These are phyloP conservation scores for Carallia brachiata DNA, from an alignment of 345 rosid genomes.

Conservation along the genomic window DNA sequence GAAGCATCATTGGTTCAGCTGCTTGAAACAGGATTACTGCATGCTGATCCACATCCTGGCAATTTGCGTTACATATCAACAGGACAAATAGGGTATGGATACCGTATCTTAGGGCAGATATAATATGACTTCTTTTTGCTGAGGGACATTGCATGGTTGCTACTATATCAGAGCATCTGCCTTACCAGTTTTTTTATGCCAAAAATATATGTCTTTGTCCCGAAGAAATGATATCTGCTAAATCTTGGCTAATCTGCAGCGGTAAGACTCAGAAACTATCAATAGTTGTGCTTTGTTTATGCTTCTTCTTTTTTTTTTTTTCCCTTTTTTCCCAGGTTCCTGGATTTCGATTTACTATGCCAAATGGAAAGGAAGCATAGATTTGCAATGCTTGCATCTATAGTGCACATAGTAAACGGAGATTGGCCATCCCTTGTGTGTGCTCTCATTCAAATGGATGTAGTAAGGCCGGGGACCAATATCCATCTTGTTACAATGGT, in stretches of 20 bases:
- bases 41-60: conserved; percentile 99
- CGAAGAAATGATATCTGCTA: background rate
- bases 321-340: conserved; percentile 47
- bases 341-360: conserved; percentile 94
- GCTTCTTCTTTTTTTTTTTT: conserved; percentile 13
- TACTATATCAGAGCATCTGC: background rate
- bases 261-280: background rate
- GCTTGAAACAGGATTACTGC: conserved; percentile 90
- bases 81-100: conserved; percentile 76
- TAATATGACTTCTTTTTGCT: conserved; percentile 16
- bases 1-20: conserved; percentile 92
- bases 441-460: conserved; percentile 88
- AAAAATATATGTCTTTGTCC: background rate
- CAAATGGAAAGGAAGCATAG: conserved; percentile 91
- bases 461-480: conserved; percentile 76
- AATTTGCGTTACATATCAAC: conserved; percentile 80
- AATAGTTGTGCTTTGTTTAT: background rate
- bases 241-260: background rate
- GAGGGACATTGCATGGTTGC: conserved; percentile 12
- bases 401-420: conserved; percentile 90
- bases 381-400: conserved; percentile 89
- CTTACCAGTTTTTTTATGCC: too few relatives aligned
- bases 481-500: conserved; percentile 71
- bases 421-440: conserved; percentile 81
- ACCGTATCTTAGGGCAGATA: conserved; percentile 9